Conservation (phyloP, 139 green algal species). For the Astrephomene gubernaculifera region DNA sequence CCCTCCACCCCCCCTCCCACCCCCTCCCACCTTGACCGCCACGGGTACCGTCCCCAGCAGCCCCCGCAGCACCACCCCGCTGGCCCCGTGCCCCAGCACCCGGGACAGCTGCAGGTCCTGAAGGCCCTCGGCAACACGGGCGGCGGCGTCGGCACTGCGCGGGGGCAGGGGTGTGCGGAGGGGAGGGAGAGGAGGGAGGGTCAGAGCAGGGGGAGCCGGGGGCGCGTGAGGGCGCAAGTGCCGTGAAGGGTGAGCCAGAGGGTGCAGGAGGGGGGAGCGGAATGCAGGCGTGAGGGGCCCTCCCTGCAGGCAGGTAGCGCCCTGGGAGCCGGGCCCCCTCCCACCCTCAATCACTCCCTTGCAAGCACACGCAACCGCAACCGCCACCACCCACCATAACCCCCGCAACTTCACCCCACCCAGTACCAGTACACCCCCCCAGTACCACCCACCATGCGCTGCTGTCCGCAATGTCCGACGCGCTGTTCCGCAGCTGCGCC, state of each 20-base stretch:
- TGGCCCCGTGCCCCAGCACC: not conserved
- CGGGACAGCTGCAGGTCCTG: not conserved
- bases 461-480: not conserved
- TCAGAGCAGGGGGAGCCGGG: not conserved
- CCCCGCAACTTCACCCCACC: no score
- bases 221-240: not conserved
- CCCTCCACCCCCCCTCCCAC: not conserved
- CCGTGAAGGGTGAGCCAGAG: not conserved
- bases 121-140: no score
- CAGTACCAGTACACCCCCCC: no score
- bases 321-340: no score
- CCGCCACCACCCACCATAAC: no score
- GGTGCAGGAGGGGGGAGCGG: not conserved
- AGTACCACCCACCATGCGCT: no score
- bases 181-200: not conserved
- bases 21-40: not conserved
- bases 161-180: not conserved
- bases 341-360: no score
- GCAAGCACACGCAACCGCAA: no score
- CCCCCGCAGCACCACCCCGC: constrained; percentile 25
- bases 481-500: not conserved
- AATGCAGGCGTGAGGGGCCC: not conserved
- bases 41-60: not conserved
- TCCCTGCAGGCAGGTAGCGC: no score
- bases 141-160: no score